A percentile compares a stretch with the other conserved stretches of the same genome.
Conservation (phyloP, 805 yeast species). For the Suhomyces vadensis region DNA sequence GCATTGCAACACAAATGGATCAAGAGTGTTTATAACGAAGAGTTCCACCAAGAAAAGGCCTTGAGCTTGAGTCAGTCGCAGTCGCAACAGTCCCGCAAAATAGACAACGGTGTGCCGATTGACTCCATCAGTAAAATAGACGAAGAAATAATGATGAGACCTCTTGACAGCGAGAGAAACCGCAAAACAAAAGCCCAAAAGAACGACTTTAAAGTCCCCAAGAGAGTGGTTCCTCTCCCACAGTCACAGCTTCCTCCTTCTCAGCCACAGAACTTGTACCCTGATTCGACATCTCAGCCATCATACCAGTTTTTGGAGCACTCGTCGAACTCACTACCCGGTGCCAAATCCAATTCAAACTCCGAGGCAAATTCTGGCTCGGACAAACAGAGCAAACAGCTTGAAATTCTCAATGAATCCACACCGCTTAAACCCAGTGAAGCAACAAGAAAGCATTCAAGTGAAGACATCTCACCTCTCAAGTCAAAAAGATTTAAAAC, state of each 20-base stretch:
- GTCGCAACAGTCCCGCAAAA: constrained; percentile 57
- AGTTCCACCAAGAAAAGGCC: constrained; percentile 34
- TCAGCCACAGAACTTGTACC: not conserved
- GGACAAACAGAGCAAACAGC: not conserved
- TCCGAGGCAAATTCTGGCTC: not conserved
- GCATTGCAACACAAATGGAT: constrained; percentile 88
- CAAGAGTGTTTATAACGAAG: constrained; percentile 28
- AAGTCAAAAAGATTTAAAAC: not conserved
- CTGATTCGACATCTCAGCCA: constrained; percentile 13
- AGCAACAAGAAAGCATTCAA: constrained; percentile 7
- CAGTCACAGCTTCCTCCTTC: constrained; percentile 34
- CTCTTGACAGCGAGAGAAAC: constrained; percentile 33
- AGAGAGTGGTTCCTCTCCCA: constrained; percentile 44
- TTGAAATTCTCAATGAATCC: not conserved
- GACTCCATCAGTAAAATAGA: constrained; percentile 42
- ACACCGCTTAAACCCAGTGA: not conserved
- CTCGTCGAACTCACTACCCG: not conserved
- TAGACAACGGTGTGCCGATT: constrained; percentile 39
- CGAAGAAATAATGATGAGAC: constrained; percentile 45
- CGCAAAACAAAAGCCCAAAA: constrained; percentile 22
- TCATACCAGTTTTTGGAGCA: constrained; percentile 1
- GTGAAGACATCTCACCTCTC: not conserved
- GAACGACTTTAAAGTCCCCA: constrained; percentile 44
- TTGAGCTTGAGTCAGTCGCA: constrained; percentile 70
- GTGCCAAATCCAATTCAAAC: not conserved